Percentiles rank a stretch among this genome's conserved stretches.
Conservation (phyloP, 805 yeast species). For the Starmera caribaea region DNA sequence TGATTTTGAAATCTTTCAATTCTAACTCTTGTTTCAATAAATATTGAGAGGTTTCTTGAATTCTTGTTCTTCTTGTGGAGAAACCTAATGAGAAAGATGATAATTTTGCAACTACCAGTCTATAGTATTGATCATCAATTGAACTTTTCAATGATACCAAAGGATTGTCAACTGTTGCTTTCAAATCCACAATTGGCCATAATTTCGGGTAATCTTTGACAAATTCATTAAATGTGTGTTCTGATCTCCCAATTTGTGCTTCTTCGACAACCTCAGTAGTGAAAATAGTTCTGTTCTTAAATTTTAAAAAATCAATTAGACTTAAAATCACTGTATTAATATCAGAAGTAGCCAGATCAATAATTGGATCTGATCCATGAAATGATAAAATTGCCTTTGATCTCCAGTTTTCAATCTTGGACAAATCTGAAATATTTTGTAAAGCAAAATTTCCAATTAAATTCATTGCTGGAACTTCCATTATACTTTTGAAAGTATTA, state of each 20-base stretch:
- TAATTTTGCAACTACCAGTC: conserved; percentile 19
- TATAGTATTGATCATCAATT: conserved; percentile 19
- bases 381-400: conserved; percentile 28
- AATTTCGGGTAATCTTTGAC: conserved; percentile 12
- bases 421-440: conserved; percentile 21
- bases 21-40: conserved; percentile 13
- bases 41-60: conserved; percentile 3
- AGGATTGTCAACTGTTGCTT: conserved; percentile 30
- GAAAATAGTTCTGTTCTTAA: neutral
- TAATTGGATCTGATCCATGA: conserved; percentile 31
- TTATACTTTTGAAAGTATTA: conserved; percentile 8
- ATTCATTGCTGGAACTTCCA: conserved; percentile 15
- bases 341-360: conserved; percentile 34
- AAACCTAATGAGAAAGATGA: conserved; percentile 10
- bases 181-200: conserved; percentile 25
- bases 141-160: conserved; percentile 23
- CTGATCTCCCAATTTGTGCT: neutral
- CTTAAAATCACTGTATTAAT: conserved; percentile 23
- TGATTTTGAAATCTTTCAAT: conserved; percentile 12
- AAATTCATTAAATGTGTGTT: neutral
- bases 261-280: neutral
- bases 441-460: conserved; percentile 27
- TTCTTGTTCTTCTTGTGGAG: neutral
- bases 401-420: conserved; percentile 12
- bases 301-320: conserved; percentile 12